phyloP scores from a whole-genome alignment of 148 eudicot species.

The Heliamphora exappendiculata region DNA sequence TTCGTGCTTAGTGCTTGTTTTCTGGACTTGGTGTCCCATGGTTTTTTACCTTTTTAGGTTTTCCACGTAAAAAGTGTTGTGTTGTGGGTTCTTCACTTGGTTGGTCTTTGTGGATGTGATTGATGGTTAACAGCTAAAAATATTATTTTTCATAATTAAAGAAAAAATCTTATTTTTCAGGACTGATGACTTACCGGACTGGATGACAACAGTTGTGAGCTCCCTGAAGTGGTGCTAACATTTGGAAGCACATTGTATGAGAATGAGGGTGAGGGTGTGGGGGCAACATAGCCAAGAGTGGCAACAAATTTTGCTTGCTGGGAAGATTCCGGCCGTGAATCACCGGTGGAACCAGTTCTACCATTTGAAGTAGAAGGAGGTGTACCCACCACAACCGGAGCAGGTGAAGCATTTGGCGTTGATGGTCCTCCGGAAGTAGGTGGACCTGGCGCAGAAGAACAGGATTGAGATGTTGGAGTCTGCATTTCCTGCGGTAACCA shows the following conservation, averaged over 20 bases:
- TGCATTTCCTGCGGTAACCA: constrained; percentile 13
- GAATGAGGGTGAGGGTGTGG: constrained; percentile 11
- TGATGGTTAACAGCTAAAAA: too few species aligned
- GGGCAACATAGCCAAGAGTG: constrained; percentile 16
- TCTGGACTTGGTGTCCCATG: too few species aligned
- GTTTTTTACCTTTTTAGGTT: too few species aligned
- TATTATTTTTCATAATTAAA: too few species aligned
- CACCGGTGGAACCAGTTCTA: neutral
- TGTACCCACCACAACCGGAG: constrained; percentile 1
- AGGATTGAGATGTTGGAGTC: constrained; percentile 17
- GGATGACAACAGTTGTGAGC: constrained; percentile 22
- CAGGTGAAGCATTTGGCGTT: constrained; percentile 9
- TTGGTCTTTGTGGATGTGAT: too few species aligned
- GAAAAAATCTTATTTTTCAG: too few species aligned
- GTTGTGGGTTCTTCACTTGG: too few species aligned
- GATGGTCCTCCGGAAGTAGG: constrained; percentile 4
- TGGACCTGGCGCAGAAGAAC: constrained; percentile 8
- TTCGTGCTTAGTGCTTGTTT: too few species aligned
- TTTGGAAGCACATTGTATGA: constrained; percentile 26
- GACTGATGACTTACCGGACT: constrained; percentile 20
- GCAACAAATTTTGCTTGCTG: constrained; percentile 8
- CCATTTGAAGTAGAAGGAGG: neutral
- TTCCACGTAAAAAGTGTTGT: too few species aligned
- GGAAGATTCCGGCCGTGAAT: constrained; percentile 9
- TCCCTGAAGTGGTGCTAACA: constrained; percentile 16